phyloP scores from a whole-genome alignment of 805 yeast genomes.

The Isabelozyma heimii region DNA sequence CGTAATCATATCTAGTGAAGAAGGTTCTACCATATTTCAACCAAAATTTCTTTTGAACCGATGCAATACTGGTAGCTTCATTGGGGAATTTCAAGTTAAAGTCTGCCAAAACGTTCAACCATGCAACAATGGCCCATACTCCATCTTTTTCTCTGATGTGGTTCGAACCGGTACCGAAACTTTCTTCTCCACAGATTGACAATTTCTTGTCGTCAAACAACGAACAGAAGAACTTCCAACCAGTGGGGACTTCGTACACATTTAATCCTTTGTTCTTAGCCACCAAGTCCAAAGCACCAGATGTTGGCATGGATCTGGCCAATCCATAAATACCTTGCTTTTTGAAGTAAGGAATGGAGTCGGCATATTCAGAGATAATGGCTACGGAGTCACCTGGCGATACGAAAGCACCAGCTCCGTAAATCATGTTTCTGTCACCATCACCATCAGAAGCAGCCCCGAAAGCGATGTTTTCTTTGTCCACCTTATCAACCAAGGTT shows the following conservation, averaged over 20 bases:
- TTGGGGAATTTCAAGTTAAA: slow-evolving; percentile 59
- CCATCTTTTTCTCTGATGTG: slow-evolving; percentile 98
- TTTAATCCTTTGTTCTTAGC: slow-evolving; percentile 73
- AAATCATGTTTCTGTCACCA: slow-evolving; percentile 98
- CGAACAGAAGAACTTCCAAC: slow-evolving; percentile 98
- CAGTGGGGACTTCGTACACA: slow-evolving; percentile 95
- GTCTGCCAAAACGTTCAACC: slow-evolving; percentile 93
- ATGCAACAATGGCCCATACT: slow-evolving; percentile 94
- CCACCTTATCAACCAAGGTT: slow-evolving; percentile 84
- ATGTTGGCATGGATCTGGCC: slow-evolving; percentile 97
- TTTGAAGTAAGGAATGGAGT: slow-evolving; percentile 84
- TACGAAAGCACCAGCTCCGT: slow-evolving; percentile 91
- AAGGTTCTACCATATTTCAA: slow-evolving; percentile 91
- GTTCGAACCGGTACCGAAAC: slow-evolving; percentile 96
- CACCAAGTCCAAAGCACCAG: slow-evolving; percentile 89
- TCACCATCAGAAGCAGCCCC: slow-evolving; percentile 99
- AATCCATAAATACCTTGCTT: slow-evolving; percentile 85
- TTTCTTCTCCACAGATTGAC: slow-evolving; percentile 97
- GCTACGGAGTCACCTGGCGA: slow-evolving; percentile 99
- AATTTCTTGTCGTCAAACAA: slow-evolving; percentile 89
- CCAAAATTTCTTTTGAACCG: slow-evolving; percentile 88
- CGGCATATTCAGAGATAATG: slow-evolving; percentile 91
- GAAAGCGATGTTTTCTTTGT: slow-evolving; percentile 73
- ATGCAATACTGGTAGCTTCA: slow-evolving; percentile 56
- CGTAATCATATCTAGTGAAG: slow-evolving; percentile 94